Conservation (phyloP, 2,329 filamentous ascomycete genomes). For the Ceratocystis lukuohia region DNA sequence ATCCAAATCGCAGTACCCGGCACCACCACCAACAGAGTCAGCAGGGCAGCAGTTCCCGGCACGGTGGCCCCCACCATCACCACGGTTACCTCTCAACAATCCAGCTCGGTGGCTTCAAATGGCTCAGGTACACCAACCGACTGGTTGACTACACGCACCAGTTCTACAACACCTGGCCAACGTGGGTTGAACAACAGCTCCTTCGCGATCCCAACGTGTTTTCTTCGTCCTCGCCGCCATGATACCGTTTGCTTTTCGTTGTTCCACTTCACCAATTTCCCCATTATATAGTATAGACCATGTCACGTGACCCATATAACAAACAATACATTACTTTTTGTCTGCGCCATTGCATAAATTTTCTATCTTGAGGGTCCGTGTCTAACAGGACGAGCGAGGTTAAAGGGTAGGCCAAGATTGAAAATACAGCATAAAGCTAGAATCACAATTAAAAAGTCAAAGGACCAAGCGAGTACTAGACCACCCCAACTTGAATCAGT, state of each 20-base stretch:
- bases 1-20: constrained; percentile 22
- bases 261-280: neutral
- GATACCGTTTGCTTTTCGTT: no score
- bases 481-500: no score
- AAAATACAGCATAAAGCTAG: neutral
- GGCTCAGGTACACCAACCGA: constrained; percentile 39
- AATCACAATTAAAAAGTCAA: neutral
- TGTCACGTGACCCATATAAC: neutral
- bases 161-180: constrained; percentile 39
- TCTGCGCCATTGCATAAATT: neutral
- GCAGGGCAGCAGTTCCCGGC: neutral
- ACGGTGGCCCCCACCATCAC: neutral
- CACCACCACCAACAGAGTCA: neutral
- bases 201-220: constrained; percentile 35
- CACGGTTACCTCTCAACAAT: constrained; percentile 9
- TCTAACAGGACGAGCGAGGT: no score
- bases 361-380: no score
- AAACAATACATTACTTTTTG: neutral
- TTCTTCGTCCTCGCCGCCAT: constrained; percentile 24
- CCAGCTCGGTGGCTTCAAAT: constrained; percentile 36
- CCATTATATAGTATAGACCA: neutral
- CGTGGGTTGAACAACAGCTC: constrained; percentile 41
- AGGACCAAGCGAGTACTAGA: no score
- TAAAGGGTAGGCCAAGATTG: neutral
- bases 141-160: constrained; percentile 34